Base-by-base conservation (phyloP, 805 yeast species). In the Myxozyma melibiosi region DNA sequence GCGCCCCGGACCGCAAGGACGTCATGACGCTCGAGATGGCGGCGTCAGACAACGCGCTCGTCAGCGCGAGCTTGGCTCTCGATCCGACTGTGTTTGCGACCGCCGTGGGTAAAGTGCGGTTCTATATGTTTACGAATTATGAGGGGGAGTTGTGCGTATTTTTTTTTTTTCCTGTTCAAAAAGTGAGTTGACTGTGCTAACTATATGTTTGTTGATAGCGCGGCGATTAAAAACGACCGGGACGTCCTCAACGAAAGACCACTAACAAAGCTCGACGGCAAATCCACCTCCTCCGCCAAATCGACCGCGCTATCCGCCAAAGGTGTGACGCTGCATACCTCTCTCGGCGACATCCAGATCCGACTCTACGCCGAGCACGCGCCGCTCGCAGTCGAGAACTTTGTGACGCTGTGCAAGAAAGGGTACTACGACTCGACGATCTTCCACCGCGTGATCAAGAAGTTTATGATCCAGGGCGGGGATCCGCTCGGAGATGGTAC, bases 391-490 rank as follows among this genome's bases (percentile, higher is more conserved):
- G 75, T 71, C 11, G 77, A 76, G 56, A 78, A 77, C 61, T 78
- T 78, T 55, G 64, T 71, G 9, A 62, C 65, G 22, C 69, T 73
- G 20, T 73, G 78, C 61, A 44, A 62, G 33, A 67, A 66, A 3
- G 74, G 73, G 13, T 78, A 76, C 61, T 78, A 78, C 66, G 70
- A 78, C 58, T 65, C 69, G 24, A 62, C 74, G 16, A 71, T 71
- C 8, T 71, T 72, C 62, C 76, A 73, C 53, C 55, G 71, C 16
- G 66, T 82, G 16, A 80, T 82, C 62, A 75, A 78, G 61, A 77
- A 75, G 51, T 82, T 82, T 64, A 82, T 82, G 85, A 77, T 83
- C 62, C 85, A 82, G 67, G 81, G 82, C 41, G 85, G 85, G 24
- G 85, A 82, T 70, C 84, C 83, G 48, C 52, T 64, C 2, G 77